Conservation (phyloP, 139 green algal genomes). For the Prasinococcaceae sp. region DNA sequence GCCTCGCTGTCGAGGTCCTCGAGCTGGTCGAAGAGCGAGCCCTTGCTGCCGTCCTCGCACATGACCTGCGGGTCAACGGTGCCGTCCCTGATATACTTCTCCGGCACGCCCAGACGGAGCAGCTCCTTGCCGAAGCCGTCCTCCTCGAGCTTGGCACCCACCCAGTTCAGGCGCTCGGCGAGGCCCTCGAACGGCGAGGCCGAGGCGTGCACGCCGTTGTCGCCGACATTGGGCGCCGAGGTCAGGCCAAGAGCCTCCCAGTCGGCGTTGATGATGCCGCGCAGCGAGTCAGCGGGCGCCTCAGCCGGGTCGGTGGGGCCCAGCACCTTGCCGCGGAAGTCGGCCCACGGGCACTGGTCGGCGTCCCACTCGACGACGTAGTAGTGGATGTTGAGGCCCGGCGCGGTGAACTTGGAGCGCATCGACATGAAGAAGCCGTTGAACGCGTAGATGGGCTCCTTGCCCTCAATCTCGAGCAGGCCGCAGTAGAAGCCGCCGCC, state of each 20-base stretch:
- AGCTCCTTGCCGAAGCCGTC: constrained; percentile 6
- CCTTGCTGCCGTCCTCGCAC: background rate
- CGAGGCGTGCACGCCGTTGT: constrained; percentile 22
- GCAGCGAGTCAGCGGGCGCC: constrained; percentile 5
- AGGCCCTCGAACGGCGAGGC: constrained; percentile 15
- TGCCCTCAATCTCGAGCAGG: constrained; percentile 1
- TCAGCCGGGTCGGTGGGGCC: constrained; percentile 16
- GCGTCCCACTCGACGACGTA: constrained; percentile 20
- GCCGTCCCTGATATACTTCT: constrained; percentile 6
- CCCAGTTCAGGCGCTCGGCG: constrained; percentile 13
- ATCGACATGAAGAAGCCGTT: constrained; percentile 24
- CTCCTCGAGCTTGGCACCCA: background rate
- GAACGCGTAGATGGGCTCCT: constrained; percentile 10
- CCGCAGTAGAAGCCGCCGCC: constrained; percentile 20
- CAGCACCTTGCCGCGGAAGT: constrained; percentile 13
- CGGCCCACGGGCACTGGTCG: constrained; percentile 1
- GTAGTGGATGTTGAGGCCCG: constrained; percentile 12
- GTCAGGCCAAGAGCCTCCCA: constrained; percentile 11
- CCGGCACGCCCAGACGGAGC: constrained; percentile 1
- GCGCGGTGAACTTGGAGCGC: constrained; percentile 8
- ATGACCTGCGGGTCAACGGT: constrained; percentile 13
- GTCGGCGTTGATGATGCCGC: constrained; percentile 5
- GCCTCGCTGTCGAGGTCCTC: constrained; percentile 14
- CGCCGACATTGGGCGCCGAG: constrained; percentile 3
- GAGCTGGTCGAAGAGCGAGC: constrained; percentile 12